phyloP scores from a whole-genome alignment of 768 basidiomycete species.

The Scleroderma bovista region DNA sequence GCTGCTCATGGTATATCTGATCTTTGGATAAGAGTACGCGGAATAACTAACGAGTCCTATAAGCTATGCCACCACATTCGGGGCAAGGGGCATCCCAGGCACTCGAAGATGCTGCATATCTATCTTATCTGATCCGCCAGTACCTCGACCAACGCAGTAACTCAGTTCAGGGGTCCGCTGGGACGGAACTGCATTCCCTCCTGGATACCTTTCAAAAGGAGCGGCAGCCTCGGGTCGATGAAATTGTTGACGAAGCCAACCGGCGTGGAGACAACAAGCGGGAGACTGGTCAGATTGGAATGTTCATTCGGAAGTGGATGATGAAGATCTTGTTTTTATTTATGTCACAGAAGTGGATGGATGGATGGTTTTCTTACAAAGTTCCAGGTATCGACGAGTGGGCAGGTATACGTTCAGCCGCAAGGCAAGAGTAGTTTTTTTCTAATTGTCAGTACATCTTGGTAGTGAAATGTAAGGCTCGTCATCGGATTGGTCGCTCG shows the following conservation, averaged over 20 bases:
- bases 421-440: not conserved
- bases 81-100: constrained; percentile 29
- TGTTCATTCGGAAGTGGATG: constrained; percentile 20
- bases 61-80: constrained; percentile 30
- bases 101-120: constrained; percentile 26
- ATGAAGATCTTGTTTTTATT: constrained; percentile 20
- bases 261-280: constrained; percentile 20
- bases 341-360: constrained; percentile 22
- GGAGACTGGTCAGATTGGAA: constrained; percentile 11
- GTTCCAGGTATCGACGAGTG: constrained; percentile 24
- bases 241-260: constrained; percentile 24
- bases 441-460: too few relatives aligned
- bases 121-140: constrained; percentile 22
- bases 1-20: constrained; percentile 24
- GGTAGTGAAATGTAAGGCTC: not conserved
- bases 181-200: constrained; percentile 9
- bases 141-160: constrained; percentile 3
- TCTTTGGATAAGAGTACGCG: not conserved
- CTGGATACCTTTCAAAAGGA: constrained; percentile 20
- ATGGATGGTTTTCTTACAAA: constrained; percentile 26
- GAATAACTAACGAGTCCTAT: not conserved
- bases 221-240: constrained; percentile 20
- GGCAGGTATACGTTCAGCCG: not conserved
- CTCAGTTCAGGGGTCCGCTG: not conserved
- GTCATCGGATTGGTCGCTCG: constrained; percentile 37